phyloP scores from a whole-genome alignment of 2,329 filamentous ascomycete species.

The Penicillium sp. region DNA sequence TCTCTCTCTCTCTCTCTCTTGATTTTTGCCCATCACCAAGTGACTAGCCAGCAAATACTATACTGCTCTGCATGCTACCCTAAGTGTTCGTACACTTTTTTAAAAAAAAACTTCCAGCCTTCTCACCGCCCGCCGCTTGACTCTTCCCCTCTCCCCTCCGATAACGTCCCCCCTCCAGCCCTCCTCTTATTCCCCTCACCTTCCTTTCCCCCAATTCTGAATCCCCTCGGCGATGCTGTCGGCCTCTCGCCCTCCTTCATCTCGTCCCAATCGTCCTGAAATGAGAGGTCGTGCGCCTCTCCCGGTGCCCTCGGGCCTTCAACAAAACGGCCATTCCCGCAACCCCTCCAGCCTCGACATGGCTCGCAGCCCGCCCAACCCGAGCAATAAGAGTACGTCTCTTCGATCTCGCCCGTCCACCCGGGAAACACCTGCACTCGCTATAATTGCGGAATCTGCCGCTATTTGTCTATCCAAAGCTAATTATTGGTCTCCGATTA shows the following conservation, averaged over 20 bases:
- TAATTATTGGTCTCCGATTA: conserved; percentile 13
- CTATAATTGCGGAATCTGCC: background rate
- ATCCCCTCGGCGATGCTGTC: conserved; percentile 28
- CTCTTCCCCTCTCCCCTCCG: conserved; percentile 26
- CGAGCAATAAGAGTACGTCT: conserved; percentile 45
- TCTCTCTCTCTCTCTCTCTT: background rate
- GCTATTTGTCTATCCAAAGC: background rate
- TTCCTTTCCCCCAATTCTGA: conserved; percentile 14
- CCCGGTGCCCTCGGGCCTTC: conserved; percentile 42
- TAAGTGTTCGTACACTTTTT: background rate
- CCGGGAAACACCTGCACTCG: background rate
- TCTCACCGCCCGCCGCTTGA: conserved; percentile 20
- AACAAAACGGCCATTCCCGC: conserved; percentile 49
- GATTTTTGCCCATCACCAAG: background rate
- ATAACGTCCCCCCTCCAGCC: conserved; percentile 28
- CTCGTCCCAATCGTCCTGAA: conserved; percentile 39
- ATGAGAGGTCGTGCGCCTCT: conserved; percentile 49
- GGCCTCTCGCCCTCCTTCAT: conserved; percentile 30
- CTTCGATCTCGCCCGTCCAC: background rate
- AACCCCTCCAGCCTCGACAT: conserved; percentile 49
- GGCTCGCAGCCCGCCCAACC: conserved; percentile 52
- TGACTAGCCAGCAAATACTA: background rate
- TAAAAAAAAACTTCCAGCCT: conserved; percentile 1
- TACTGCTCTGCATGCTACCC: background rate
- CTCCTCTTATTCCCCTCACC: conserved; percentile 18